Percentiles rank a stretch among this genome's conserved stretches.
phyloP scores from a whole-genome alignment of 345 rosid species.

The Populus euphratica region DNA sequence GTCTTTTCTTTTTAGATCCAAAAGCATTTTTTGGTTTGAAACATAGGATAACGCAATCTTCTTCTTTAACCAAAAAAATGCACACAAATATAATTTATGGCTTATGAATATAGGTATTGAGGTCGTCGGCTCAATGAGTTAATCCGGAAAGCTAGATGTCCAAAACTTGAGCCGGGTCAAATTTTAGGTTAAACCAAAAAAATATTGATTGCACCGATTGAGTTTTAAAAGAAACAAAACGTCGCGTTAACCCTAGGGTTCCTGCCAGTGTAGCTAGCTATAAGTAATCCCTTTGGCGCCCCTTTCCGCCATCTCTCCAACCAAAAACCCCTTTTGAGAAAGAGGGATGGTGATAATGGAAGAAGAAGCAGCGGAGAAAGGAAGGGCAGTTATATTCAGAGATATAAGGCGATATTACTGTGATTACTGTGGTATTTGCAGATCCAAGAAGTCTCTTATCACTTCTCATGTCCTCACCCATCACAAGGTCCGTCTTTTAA shows the following conservation, averaged over 20 bases:
- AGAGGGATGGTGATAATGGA: background rate
- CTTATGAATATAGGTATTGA: no score
- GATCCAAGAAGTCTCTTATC: constrained; percentile 79
- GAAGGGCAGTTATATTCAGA: constrained; percentile 20
- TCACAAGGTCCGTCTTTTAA: constrained; percentile 41
- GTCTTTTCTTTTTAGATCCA: no score
- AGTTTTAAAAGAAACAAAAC: no score
- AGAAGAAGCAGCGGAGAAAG: background rate
- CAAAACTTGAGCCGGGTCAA: no score
- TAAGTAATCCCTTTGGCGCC: background rate
- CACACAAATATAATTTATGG: no score
- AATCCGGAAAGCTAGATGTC: no score
- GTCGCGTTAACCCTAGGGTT: background rate
- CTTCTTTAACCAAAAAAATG: no score
- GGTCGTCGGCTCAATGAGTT: no score
- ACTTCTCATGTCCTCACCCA: constrained; percentile 48
- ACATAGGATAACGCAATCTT: no score
- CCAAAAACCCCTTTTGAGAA: background rate
- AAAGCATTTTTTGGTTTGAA: no score
- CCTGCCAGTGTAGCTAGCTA: background rate
- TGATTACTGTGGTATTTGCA: constrained; percentile 74
- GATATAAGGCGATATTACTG: constrained; percentile 73
- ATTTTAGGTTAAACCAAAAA: no score
- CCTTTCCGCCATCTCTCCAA: background rate
- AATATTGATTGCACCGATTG: no score